These are phyloP conservation scores for Moesziomyces globuligerus DNA, from an alignment of 1,284 basidiomycete genomes.

Conservation along the genomic window DNA sequence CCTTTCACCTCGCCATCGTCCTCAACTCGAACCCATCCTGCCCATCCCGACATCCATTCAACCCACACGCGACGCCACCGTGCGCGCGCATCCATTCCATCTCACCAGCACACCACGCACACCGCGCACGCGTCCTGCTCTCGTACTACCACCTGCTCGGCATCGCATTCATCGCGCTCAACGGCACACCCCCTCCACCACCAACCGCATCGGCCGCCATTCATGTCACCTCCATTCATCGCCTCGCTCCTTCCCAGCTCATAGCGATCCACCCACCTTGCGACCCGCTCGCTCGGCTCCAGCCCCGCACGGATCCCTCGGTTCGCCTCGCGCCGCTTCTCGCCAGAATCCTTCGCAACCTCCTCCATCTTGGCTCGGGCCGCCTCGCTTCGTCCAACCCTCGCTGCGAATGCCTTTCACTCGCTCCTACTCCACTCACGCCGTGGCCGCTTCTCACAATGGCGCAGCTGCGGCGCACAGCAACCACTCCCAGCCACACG, in stretches of 20 bases:
- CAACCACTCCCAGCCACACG: conserved; percentile 1
- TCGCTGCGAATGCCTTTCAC: conserved; percentile 27
- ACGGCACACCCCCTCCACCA: too few species aligned
- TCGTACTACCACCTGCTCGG: background rate
- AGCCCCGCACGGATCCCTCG: background rate
- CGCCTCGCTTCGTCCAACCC: too few species aligned
- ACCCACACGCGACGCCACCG: too few species aligned
- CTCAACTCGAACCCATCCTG: too few species aligned
- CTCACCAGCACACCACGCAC: too few species aligned
- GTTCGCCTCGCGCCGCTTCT: too few species aligned
- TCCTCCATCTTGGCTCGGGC: too few species aligned
- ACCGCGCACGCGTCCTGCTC: too few species aligned
- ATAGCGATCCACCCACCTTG: too few species aligned
- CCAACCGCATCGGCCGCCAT: background rate
- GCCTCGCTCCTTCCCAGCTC: background rate
- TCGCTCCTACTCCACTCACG: conserved; percentile 13
- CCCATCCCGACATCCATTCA: too few species aligned
- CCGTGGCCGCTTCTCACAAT: background rate
- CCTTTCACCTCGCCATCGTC: conserved; percentile 1
- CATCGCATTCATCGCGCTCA: background rate
- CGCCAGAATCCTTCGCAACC: too few species aligned
- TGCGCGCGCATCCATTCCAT: too few species aligned
- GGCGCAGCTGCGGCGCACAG: background rate
- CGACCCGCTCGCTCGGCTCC: background rate
- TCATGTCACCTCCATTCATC: background rate